Evolutionary conservation across 75 land plant species (phyloP).

Genomic region (Isoetes taiwanensis): DNA sequence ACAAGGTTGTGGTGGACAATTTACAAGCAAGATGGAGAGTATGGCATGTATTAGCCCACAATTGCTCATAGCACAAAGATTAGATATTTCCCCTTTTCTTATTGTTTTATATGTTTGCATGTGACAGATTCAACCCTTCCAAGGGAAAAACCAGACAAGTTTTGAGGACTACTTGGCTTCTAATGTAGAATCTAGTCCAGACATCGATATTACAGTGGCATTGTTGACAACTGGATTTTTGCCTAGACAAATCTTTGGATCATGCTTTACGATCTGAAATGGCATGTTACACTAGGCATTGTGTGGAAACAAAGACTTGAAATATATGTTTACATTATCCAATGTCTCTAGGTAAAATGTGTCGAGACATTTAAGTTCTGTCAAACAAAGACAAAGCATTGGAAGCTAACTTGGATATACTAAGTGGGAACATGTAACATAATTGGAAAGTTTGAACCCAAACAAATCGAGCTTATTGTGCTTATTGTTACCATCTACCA

Average conservation of each 20-base stretch:
- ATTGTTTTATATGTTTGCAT: conserved; percentile 31
- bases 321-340: no score
- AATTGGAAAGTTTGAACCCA: conserved; percentile 66
- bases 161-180: conserved; percentile 85
- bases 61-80: not conserved
- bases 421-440: conserved; percentile 87
- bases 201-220: conserved; percentile 89
- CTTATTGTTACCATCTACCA: conserved; percentile 78
- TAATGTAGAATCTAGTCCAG: conserved; percentile 49
- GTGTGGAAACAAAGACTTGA: not conserved
- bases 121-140: conserved; percentile 90
- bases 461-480: conserved; percentile 66
- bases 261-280: conserved; percentile 87
- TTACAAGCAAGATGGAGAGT: conserved; percentile 95
- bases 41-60: conserved; percentile 53
- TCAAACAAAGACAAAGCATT: conserved; percentile 83
- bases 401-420: conserved; percentile 93
- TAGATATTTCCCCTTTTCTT: not conserved
- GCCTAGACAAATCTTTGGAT: conserved; percentile 96
- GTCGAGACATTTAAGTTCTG: conserved; percentile 85
- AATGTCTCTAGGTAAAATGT: conserved; percentile 56
- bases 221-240: conserved; percentile 91
- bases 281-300: conserved; percentile 28
- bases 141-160: conserved; percentile 63
- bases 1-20: conserved; percentile 89